Base-by-base conservation (phyloP, 1,139 yeast species). In the Lipomyces yarrowii region DNA sequence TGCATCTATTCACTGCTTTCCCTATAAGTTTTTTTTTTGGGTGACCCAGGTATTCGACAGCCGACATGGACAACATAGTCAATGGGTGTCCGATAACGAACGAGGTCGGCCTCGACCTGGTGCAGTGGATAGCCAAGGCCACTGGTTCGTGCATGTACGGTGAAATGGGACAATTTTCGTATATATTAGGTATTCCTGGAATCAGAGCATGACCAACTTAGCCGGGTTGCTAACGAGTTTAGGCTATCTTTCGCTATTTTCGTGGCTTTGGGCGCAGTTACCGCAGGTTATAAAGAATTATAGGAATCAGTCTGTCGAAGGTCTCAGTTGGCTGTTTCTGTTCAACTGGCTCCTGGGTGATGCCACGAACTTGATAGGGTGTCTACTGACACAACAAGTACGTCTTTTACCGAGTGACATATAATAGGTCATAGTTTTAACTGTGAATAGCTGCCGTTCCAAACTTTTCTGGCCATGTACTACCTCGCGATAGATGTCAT, bases 301-400 rank as follows among this genome's bases (percentile, higher is more conserved):
- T 76, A 81, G 81, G 46, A 86, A 83, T 74, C 88, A 90, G 74
- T 88, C 96, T 0, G 96, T 96, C 0, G 96, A 88, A 53, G 98
- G 98, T 0, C 82, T 94, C 39, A 89, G 97, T 7, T 85, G 89
- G n/a, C 82, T 83, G 10, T 91, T 93, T 73, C 81, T 94, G 5
- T 70, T 84, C 23, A 85, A 89, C 64, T 92, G 98, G 97, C 84
- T 91, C 69, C 75, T 86, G 69, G 99, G 98, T 3, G 99, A 94
- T 75, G 81, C 89, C 33, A 81, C 94, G 13, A 90, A 94, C 68
- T 83, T 93, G 64, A 75, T 88, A 8, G 96, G 98, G 56, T 92
- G 98, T 72, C 73, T 91, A 18, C 75, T 92, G 64, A 93, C 96
- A 26, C 83, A 85, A 52, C 96, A 89, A 69, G 66, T 63, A 56